These are phyloP conservation scores for Verticillium albo-atrum DNA, from an alignment of 2,329 filamentous ascomycete genomes.

Conservation along the genomic window DNA sequence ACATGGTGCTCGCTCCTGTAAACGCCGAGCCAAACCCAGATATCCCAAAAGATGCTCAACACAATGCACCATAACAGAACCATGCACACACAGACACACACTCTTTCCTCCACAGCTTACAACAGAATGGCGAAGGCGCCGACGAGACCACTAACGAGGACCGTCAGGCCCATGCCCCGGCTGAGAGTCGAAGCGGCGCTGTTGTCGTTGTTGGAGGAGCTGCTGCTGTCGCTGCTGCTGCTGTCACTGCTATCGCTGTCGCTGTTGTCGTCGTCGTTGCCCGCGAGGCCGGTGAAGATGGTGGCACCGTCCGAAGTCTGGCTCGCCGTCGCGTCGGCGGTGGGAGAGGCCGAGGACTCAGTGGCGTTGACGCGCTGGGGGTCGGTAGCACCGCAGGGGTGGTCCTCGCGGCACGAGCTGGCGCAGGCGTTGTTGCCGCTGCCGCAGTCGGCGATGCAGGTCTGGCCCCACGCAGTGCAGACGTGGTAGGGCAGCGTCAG, in stretches of 20 bases:
- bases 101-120: background rate
- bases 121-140: constrained; percentile 35
- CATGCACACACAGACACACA: background rate
- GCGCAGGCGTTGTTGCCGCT: constrained; percentile 51
- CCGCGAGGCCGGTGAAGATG: constrained; percentile 30
- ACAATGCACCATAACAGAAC: background rate
- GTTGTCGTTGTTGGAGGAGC: constrained; percentile 14
- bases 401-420: constrained; percentile 55
- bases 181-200: constrained; percentile 25
- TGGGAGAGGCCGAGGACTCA: constrained; percentile 33
- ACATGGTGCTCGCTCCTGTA: background rate
- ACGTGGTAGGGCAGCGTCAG: constrained; percentile 74
- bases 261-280: constrained; percentile 4
- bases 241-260: background rate
- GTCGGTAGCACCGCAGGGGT: constrained; percentile 68
- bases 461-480: constrained; percentile 66
- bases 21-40: background rate
- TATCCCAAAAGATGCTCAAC: background rate
- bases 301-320: constrained; percentile 24
- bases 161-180: constrained; percentile 29
- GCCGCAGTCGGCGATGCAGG: constrained; percentile 59
- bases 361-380: constrained; percentile 57
- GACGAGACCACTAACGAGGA: constrained; percentile 33
- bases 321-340: constrained; percentile 27
- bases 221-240: constrained; percentile 1